Conservation (phyloP, 306 rosid species). For the Herpetospermum pedunculosum region DNA sequence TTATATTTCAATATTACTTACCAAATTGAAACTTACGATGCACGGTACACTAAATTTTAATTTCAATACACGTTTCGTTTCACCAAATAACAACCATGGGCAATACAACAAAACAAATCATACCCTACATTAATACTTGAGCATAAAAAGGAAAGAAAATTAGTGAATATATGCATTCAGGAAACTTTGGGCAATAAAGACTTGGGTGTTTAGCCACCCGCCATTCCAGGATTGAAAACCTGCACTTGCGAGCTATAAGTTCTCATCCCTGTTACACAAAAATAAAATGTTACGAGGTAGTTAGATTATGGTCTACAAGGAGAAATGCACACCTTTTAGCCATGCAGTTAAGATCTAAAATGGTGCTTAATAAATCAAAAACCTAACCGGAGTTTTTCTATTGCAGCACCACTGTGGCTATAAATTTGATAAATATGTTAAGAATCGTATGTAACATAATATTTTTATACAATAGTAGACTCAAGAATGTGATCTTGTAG, state of each 20-base stretch:
- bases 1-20: too few species aligned
- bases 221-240: background rate
- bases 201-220: background rate
- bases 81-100: too few species aligned
- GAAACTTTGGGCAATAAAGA: background rate
- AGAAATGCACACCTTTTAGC: background rate
- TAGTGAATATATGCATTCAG: background rate
- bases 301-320: background rate
- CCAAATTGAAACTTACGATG: background rate
- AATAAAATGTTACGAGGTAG: background rate
- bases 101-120: conserved; percentile 55
- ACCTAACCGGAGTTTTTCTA: too few species aligned
- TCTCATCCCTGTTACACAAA: background rate
- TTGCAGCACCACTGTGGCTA: background rate
- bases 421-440: background rate
- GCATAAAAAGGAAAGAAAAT: background rate
- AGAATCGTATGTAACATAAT: background rate
- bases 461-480: background rate
- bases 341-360: too few species aligned
- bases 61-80: too few species aligned
- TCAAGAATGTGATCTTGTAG: background rate
- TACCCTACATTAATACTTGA: conserved; percentile 40
- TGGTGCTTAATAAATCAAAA: too few species aligned
- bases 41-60: too few species aligned
- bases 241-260: background rate